Percentiles rank a stretch among this genome's conserved stretches.
Conservation (phyloP, 495 filamentous ascomycete genomes). For the Penicillium riverlandense region DNA sequence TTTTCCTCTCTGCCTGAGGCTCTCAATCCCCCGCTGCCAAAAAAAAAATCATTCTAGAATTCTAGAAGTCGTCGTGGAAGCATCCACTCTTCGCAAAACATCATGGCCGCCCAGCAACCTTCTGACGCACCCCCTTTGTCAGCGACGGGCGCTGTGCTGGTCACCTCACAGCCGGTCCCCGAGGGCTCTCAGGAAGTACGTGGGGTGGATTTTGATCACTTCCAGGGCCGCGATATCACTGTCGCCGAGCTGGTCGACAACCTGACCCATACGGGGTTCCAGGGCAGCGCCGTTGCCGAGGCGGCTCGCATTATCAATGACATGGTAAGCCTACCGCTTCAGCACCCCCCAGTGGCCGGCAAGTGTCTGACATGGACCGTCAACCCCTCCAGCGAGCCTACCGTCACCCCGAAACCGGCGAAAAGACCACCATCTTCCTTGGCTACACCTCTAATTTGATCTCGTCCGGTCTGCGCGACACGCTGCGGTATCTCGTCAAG, state of each 20-base stretch:
- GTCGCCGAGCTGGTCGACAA: slow-evolving; percentile 75
- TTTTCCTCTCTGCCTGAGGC: too few relatives aligned
- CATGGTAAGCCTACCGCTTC: slow-evolving; percentile 57
- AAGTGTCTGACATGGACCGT: not conserved
- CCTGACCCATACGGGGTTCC: slow-evolving; percentile 86
- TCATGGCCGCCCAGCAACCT: slow-evolving; percentile 7
- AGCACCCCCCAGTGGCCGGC: too few relatives aligned
- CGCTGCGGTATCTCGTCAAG: slow-evolving; percentile 84
- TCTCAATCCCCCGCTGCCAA: not conserved
- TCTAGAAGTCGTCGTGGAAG: too few relatives aligned
- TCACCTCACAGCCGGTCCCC: slow-evolving; percentile 77
- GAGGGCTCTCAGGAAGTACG: slow-evolving; percentile 62
- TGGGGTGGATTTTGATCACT: slow-evolving; percentile 86
- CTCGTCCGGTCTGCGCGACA: slow-evolving; percentile 87
- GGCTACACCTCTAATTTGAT: slow-evolving; percentile 97
- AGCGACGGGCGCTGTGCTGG: slow-evolving; percentile 80
- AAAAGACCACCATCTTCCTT: slow-evolving; percentile 85
- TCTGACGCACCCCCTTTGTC: slow-evolving; percentile 47
- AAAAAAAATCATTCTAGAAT: not conserved
- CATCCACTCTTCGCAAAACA: too few relatives aligned
- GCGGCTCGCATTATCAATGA: slow-evolving; percentile 83
- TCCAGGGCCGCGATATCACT: slow-evolving; percentile 65
- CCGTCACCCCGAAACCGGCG: slow-evolving; percentile 62
- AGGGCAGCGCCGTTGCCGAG: slow-evolving; percentile 77
- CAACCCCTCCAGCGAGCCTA: slow-evolving; percentile 54